Percentiles rank a stretch among this genome's conserved stretches.
Conservation (phyloP, 148 eudicot species). For the Chenopodium quinoa region DNA sequence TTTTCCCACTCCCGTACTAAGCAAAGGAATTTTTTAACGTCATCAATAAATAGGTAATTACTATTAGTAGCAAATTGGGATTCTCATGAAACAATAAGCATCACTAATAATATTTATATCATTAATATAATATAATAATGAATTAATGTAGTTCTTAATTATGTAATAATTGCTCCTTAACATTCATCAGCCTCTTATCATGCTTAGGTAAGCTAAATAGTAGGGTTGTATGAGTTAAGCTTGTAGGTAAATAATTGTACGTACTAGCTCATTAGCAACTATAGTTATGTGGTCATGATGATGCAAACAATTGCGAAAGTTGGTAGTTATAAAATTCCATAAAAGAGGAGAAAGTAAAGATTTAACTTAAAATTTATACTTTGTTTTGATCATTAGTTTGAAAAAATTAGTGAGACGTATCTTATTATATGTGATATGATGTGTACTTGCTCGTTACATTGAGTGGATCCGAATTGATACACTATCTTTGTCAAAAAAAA, state of each 20-base stretch:
- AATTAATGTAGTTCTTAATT: not conserved
- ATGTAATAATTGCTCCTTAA: not conserved
- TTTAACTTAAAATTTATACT: no score
- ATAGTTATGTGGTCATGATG: constrained; percentile 12
- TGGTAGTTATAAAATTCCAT: not conserved
- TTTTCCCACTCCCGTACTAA: not conserved
- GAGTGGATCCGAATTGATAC: no score
- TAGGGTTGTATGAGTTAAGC: not conserved
- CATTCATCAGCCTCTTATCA: constrained; percentile 31
- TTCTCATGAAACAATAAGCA: not conserved
- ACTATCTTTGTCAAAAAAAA: no score
- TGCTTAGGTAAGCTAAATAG: constrained; percentile 38
- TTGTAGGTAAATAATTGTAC: constrained; percentile 6
- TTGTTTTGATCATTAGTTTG: no score
- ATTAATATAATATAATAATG: no score
- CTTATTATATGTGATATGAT: no score
- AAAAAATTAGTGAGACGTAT: no score
- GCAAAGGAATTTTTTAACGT: no score
- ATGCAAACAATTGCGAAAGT: constrained; percentile 8
- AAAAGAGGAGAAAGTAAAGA: no score
- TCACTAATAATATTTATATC: no score
- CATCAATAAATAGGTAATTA: no score
- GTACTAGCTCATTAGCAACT: constrained; percentile 8
- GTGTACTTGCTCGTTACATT: no score
- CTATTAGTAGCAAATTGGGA: not conserved